These are phyloP conservation scores for Stagonosporopsis tanaceti DNA, from an alignment of 2,329 filamentous ascomycete species.

Conservation along the genomic window DNA sequence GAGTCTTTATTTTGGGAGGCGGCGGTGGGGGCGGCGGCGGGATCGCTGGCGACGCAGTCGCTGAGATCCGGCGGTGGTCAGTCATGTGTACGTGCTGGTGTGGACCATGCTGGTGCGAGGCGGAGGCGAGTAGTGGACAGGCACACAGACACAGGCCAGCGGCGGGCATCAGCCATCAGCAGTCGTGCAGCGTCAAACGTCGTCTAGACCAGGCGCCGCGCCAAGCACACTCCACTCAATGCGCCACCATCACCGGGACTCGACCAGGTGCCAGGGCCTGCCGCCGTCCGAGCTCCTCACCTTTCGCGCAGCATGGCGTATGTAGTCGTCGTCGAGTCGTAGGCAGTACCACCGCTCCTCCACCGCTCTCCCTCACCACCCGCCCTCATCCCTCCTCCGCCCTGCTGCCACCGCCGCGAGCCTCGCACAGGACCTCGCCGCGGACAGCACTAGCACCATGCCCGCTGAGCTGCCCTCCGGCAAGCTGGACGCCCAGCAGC, in stretches of 20 bases:
- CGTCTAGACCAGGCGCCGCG: neutral
- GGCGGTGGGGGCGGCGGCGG: slow-evolving; percentile 48
- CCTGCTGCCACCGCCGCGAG: slow-evolving; percentile 14
- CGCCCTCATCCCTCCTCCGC: slow-evolving; percentile 3
- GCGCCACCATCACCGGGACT: slow-evolving; percentile 17
- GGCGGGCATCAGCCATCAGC: neutral
- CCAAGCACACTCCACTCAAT: slow-evolving; percentile 16
- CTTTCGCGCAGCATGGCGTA: slow-evolving; percentile 16
- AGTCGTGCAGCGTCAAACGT: slow-evolving; percentile 17
- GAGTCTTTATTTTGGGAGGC: slow-evolving; percentile 39
- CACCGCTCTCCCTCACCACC: slow-evolving; percentile 1
- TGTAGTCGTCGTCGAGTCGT: slow-evolving; percentile 10
- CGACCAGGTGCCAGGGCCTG: slow-evolving; percentile 8
- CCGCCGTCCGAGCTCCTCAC: slow-evolving; percentile 8
- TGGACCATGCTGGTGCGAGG: neutral
- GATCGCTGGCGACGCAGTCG: slow-evolving; percentile 29
- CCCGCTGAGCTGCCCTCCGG: slow-evolving; percentile 7
- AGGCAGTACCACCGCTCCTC: slow-evolving; percentile 19
- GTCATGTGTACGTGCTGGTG: slow-evolving; percentile 26
- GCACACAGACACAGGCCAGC: too few relatives aligned
- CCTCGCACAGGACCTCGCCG: slow-evolving; percentile 17
- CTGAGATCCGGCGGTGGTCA: slow-evolving; percentile 28
- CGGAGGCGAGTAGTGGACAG: neutral
- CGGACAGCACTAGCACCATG: slow-evolving; percentile 30
- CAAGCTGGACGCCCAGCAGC: slow-evolving; percentile 23